phyloP scores from a whole-genome alignment of 1,284 basidiomycete genomes.

The Uromyces viciae-fabae region DNA sequence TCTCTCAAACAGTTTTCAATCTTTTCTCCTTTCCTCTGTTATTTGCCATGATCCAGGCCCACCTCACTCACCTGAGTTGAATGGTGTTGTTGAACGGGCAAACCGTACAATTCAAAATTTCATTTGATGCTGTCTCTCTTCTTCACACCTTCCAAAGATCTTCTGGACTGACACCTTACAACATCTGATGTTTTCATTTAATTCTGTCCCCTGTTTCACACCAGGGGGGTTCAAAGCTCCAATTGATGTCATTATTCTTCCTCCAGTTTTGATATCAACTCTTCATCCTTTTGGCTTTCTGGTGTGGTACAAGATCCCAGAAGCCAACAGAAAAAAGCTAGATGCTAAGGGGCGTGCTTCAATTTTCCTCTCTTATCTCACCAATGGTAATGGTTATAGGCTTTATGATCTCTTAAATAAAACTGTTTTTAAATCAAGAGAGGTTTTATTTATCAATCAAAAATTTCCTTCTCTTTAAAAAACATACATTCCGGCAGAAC shows the following conservation, averaged over 20 bases:
- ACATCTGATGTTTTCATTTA: not conserved
- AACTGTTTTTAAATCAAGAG: not conserved
- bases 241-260: not conserved
- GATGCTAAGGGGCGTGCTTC: not conserved
- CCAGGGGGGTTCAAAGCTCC: not conserved
- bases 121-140: not conserved
- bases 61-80: not conserved
- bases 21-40: constrained; percentile 48
- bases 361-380: not conserved
- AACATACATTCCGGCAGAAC: not conserved
- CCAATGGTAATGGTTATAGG: not conserved
- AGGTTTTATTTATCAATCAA: not conserved
- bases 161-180: not conserved
- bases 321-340: not conserved
- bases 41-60: too few species aligned
- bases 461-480: not conserved
- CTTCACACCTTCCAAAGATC: not conserved
- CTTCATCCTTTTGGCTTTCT: too few species aligned
- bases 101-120: not conserved
- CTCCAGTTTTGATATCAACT: too few species aligned
- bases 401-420: not conserved
- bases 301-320: not conserved
- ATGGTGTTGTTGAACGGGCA: not conserved
- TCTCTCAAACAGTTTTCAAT: constrained; percentile 49
- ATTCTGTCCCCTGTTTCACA: not conserved